These are phyloP conservation scores for Euphorbia schlechtendalii DNA, from an alignment of 441 rosid genomes.

Conservation along the genomic window DNA sequence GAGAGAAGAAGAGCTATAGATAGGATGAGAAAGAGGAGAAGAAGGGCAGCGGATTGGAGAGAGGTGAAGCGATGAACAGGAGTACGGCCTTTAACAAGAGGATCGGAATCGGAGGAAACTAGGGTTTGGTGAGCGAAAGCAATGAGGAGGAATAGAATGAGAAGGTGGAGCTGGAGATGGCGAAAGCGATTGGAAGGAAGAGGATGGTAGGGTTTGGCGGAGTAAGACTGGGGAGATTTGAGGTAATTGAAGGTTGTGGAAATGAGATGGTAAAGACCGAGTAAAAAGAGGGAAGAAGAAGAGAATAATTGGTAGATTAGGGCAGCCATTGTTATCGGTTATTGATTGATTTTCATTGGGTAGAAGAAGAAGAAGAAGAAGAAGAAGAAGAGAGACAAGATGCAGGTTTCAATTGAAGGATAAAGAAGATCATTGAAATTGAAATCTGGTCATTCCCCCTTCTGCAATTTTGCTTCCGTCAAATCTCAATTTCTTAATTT, in stretches of 20 bases:
- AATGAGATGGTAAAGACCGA: constrained; percentile 70
- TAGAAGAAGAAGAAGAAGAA: background rate
- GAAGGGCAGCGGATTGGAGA: constrained; percentile 69
- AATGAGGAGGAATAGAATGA: constrained; percentile 54
- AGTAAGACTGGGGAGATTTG: constrained; percentile 66
- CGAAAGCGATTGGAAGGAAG: constrained; percentile 44
- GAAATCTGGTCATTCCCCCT: background rate
- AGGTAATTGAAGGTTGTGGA: constrained; percentile 53
- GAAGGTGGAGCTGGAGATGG: constrained; percentile 52
- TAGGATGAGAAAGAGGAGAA: constrained; percentile 72
- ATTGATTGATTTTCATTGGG: background rate
- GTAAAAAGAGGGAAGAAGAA: constrained; percentile 55
- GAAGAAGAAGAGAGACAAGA: background rate
- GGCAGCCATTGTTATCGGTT: constrained; percentile 36
- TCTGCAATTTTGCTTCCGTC: background rate
- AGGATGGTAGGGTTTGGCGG: constrained; percentile 75
- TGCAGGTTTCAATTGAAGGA: background rate
- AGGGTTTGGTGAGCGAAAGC: constrained; percentile 65
- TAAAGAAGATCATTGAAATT: background rate
- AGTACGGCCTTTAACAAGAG: constrained; percentile 71
- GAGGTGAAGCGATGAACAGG: constrained; percentile 85
- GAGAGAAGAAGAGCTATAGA: constrained; percentile 50
- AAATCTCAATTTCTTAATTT: background rate
- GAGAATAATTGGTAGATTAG: constrained; percentile 55
- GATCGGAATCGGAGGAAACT: constrained; percentile 63